Evolutionary conservation across 164 flowering plant genomes (phyloP).

Genomic region (Vitis cinerea): DNA sequence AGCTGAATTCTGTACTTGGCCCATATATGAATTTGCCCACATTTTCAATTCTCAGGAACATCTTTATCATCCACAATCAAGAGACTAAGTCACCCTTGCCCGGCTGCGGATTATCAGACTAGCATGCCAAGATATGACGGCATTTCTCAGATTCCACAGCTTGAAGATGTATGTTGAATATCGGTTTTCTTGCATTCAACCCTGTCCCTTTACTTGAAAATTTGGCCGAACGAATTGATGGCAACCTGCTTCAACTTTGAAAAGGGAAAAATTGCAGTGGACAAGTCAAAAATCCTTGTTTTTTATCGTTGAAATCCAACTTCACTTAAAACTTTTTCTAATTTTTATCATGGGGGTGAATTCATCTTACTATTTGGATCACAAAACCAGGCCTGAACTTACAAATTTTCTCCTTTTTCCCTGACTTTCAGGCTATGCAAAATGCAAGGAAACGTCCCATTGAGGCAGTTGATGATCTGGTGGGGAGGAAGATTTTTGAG

Average conservation of each 20-base stretch:
- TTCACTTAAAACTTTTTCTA: too few species aligned
- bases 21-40: background rate
- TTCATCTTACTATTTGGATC: too few species aligned
- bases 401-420: background rate
- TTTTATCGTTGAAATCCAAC: too few species aligned
- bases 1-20: background rate
- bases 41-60: slow-evolving; percentile 5
- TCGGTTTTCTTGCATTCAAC: background rate
- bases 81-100: background rate
- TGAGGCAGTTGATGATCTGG: background rate
- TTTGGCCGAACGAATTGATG: too few species aligned
- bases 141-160: slow-evolving; percentile 12
- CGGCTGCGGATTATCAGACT: slow-evolving; percentile 12
- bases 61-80: background rate
- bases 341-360: too few species aligned
- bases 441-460: slow-evolving; percentile 25
- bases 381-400: background rate
- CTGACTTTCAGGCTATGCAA: slow-evolving; percentile 5
- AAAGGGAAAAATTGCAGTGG: too few species aligned
- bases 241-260: too few species aligned
- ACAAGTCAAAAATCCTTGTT: too few species aligned
- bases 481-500: background rate
- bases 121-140: slow-evolving; percentile 4
- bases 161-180: slow-evolving; percentile 18
- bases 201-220: too few species aligned